Evolutionary conservation across 495 filamentous ascomycete species (phyloP), one percentile per base, ranked within the genome.

Genomic region (Stereocaulon alpinum): DNA sequence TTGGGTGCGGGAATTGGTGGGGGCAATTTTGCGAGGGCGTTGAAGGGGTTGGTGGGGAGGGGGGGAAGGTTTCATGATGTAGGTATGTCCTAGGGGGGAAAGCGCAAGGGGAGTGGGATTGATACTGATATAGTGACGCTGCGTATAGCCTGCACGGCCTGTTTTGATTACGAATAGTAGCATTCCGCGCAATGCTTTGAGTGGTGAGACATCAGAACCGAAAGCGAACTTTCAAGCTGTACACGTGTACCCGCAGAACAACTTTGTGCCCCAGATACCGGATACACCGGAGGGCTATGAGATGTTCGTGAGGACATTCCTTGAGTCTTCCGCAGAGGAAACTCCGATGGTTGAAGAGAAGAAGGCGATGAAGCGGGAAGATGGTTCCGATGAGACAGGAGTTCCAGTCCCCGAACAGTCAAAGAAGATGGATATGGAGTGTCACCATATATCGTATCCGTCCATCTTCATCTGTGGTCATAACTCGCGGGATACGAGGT

Each of bases 401-500:
- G 10, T 14, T 9, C 40, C 43, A 20, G 14, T 6, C 27, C 10
- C 20, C 3, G 51, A 45, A 4, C 30, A 20, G 22, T 20, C 14
- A 12, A 24, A 49, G 20, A 5, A 14, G 7, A 49, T 29, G 6
- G 11, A 45, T 62, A 76, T 89, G 17, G 81, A 86, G 62, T 67
- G 76, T 0, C 75, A 77, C 63, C 80, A 86, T 58, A 55, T 2
- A 67, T 71, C 3, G 67, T 69, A 1, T 58, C 73, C 24, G 63
- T 74, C 20, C 41, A 67, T 6, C 55, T 70, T 22, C 6, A 86
- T 97, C 24, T 97, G 92, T 63, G 87, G 89, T 0, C 92, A 97
- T 66, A 84, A 81, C 11, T 80, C 83, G 12, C 76, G 92, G 11
- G 92, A 97, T 67, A 69, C 70, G 68, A 80, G 92, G 47, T 97